A percentile compares a stretch with the other conserved stretches of the same genome.
Conservation (phyloP, 495 filamentous ascomycete genomes). For the Acidiella bohemica region DNA sequence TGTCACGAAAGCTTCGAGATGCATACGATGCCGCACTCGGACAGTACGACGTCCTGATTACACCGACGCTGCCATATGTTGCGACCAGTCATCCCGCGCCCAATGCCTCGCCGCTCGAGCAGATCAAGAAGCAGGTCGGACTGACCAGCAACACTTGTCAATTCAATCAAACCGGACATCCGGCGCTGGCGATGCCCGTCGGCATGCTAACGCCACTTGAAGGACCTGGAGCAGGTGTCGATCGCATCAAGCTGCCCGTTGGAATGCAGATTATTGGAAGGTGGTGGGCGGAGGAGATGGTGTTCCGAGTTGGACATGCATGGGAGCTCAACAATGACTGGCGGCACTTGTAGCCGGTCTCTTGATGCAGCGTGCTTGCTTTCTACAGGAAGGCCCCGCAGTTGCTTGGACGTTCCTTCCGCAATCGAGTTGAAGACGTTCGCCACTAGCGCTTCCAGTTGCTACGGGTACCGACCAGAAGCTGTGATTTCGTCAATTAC, state of each 20-base stretch:
- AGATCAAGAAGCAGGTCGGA: conserved; percentile 25
- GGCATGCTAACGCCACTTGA: conserved; percentile 36
- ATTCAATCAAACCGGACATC: conserved; percentile 46
- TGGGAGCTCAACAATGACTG: conserved; percentile 41
- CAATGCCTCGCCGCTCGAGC: conserved; percentile 18
- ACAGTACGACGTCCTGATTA: conserved; percentile 35
- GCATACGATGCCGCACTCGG: conserved; percentile 34
- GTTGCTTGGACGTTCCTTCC: too few relatives aligned
- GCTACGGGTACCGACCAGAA: too few relatives aligned
- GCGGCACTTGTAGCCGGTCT: conserved; percentile 23
- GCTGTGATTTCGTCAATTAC: too few relatives aligned
- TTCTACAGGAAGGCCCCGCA: too few relatives aligned
- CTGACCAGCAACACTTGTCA: conserved; percentile 42
- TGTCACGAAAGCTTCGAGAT: conserved; percentile 31
- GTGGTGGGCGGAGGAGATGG: conserved; percentile 36
- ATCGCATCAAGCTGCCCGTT: conserved; percentile 36
- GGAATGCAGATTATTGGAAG: conserved; percentile 47
- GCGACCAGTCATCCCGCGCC: conserved; percentile 19
- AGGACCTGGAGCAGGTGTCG: conserved; percentile 19
- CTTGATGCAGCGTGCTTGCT: not conserved
- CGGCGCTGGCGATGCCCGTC: conserved; percentile 42
- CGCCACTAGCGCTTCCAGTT: too few relatives aligned
- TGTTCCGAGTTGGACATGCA: conserved; percentile 36
- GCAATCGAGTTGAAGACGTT: too few relatives aligned
- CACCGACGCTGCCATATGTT: conserved; percentile 33